Evolutionary conservation across 352 stramenopile species (phyloP), one percentile per base, ranked within the genome.

Genomic region (Pseudoperonospora humuli): DNA sequence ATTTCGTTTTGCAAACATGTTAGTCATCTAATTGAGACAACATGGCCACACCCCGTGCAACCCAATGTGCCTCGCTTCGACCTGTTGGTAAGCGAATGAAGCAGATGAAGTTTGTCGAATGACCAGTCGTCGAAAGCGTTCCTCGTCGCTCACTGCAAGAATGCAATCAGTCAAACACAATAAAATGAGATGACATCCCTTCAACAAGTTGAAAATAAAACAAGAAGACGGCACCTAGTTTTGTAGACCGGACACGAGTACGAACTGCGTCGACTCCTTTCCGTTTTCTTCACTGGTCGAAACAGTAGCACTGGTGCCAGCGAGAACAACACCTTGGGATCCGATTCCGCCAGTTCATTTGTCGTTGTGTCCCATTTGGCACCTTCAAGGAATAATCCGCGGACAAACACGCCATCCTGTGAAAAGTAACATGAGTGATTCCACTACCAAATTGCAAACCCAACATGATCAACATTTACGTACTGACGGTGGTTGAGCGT

Each of bases 181-280:
- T n/a, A n/a, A n/a, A n/a, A n/a, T n/a, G n/a, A n/a, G n/a, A n/a
- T n/a, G 28, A 52, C 40, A 45, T 32, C 18, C n/a, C 28, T n/a
- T 36, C 33, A 40, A 9, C 37, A 29, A 54, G 4, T 11, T 10
- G 20, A 17, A 15, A 36, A 21, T 42, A 3, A 15, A 43, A 29
- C 24, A 32, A 14, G 15, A 29, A 5, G 14, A 54, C 50, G 27
- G 19, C 34, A 83, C 79, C 80, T 77, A 7, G 90, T 97, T 67
- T 96, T 97, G 70, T 97, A 97, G n/a, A 97, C 81, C 17, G 89
- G 91, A 43, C 89, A 97, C 23, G 75, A 74, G 64, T 97, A 97
- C 18, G 67, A 70, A 17, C 52, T 66, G 34, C 59, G 50, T 23
- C 75, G 63, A 13, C 59, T 77, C 67, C 89, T 83, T 41, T 92